Conservation (phyloP, 2,329 filamentous ascomycete genomes). For the Fusarium continuum region DNA sequence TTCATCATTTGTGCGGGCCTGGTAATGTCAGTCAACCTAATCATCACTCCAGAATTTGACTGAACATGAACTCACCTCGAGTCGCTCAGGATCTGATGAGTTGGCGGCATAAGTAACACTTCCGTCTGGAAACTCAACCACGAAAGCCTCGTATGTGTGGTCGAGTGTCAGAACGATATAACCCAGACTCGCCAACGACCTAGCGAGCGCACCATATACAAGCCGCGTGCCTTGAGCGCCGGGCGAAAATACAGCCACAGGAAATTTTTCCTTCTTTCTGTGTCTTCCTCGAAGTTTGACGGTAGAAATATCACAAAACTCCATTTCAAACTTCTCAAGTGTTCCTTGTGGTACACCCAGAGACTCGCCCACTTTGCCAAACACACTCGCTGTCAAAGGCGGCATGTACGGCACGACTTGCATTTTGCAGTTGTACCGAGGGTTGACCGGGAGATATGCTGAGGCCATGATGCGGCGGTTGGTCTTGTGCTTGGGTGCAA, state of each 20-base stretch:
- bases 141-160: constrained; percentile 55
- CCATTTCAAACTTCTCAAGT: background rate
- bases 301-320: constrained; percentile 22
- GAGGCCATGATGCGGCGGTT: constrained; percentile 22
- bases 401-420: background rate
- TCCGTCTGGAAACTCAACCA: constrained; percentile 57
- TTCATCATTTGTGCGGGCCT: constrained; percentile 15
- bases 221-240: constrained; percentile 53
- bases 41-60: rapidly evolving
- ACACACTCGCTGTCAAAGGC: background rate
- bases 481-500: constrained; percentile 1
- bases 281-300: background rate
- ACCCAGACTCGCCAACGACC: constrained; percentile 56
- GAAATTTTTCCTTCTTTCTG: background rate
- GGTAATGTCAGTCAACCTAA: background rate
- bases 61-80: background rate
- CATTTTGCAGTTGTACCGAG: background rate
- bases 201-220: constrained; percentile 54
- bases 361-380: background rate
- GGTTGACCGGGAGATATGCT: constrained; percentile 18
- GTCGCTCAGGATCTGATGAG: background rate
- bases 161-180: constrained; percentile 58
- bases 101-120: constrained; percentile 25
- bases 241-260: constrained; percentile 51
- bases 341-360: background rate